phyloP scores from a whole-genome alignment of 176 grass and related monocot species.

The Triticum turgidum region DNA sequence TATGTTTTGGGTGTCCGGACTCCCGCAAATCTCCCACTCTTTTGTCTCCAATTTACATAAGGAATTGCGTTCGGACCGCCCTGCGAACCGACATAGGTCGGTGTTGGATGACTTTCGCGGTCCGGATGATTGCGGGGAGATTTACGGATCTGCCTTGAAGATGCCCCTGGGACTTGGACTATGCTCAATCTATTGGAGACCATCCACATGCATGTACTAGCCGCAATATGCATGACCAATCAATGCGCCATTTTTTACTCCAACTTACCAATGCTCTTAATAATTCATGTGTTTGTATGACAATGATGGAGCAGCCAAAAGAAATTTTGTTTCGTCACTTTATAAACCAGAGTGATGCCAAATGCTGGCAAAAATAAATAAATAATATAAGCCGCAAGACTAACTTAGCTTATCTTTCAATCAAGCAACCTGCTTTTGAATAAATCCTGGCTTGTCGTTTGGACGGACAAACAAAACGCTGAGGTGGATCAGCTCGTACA shows the following conservation, averaged over 20 bases:
- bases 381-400: background rate
- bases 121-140: no score
- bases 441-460: background rate
- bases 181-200: background rate
- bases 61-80: no score
- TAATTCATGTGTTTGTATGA: background rate
- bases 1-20: no score
- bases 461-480: background rate
- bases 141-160: no score
- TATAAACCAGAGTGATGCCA: background rate
- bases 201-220: background rate
- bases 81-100: no score
- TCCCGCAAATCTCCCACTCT: no score
- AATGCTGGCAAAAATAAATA: background rate
- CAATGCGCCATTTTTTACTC: background rate
- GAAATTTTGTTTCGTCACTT: background rate
- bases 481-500: background rate
- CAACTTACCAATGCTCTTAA: background rate
- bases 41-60: no score
- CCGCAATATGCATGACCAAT: background rate
- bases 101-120: no score
- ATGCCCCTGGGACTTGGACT: background rate
- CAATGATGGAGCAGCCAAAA: background rate
- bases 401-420: background rate
- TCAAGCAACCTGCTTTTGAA: background rate